phyloP scores from a whole-genome alignment of 768 basidiomycete species.

The Saitozyma sp. region DNA sequence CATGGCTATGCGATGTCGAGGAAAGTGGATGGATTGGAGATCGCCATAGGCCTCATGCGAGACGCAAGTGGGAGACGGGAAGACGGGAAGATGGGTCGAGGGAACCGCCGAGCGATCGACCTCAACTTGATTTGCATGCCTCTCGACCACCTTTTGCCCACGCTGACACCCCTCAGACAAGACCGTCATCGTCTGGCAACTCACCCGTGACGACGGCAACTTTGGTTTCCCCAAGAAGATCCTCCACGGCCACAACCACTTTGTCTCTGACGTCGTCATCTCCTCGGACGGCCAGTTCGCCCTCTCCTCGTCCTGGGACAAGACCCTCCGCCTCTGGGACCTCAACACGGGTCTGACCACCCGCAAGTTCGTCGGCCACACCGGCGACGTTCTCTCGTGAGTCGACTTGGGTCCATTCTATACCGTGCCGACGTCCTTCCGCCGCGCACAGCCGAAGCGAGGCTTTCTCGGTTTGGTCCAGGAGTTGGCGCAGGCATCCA shows the following conservation, averaged over 20 bases:
- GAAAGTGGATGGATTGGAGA: too few species aligned
- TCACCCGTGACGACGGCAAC: slow-evolving; percentile 70
- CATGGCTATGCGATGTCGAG: too few species aligned
- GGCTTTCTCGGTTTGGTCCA: too few species aligned
- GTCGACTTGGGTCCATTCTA: slow-evolving; percentile 5
- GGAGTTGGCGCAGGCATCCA: too few species aligned
- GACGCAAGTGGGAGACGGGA: too few species aligned
- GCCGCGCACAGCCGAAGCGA: too few species aligned
- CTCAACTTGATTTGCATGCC: too few species aligned
- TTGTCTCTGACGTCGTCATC: slow-evolving; percentile 97
- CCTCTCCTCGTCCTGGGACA: slow-evolving; percentile 98
- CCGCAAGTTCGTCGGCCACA: slow-evolving; percentile 96
- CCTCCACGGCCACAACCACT: slow-evolving; percentile 98
- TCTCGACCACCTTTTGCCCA: too few species aligned
- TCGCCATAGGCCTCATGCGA: too few species aligned
- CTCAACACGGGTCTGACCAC: slow-evolving; percentile 96
- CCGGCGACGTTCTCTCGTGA: slow-evolving; percentile 86
- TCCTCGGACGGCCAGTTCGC: slow-evolving; percentile 99
- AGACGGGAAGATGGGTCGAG: too few species aligned
- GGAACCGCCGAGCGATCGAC: too few species aligned
- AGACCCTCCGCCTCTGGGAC: slow-evolving; percentile 99
- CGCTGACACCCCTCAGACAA: slow-evolving; percentile 67
- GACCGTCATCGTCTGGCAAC: slow-evolving; percentile 98
- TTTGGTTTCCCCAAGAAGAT: slow-evolving; percentile 98
- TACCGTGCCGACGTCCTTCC: not conserved